Conservation (phyloP, 176 grass and related monocot genomes). For the Aegilops longissima region DNA sequence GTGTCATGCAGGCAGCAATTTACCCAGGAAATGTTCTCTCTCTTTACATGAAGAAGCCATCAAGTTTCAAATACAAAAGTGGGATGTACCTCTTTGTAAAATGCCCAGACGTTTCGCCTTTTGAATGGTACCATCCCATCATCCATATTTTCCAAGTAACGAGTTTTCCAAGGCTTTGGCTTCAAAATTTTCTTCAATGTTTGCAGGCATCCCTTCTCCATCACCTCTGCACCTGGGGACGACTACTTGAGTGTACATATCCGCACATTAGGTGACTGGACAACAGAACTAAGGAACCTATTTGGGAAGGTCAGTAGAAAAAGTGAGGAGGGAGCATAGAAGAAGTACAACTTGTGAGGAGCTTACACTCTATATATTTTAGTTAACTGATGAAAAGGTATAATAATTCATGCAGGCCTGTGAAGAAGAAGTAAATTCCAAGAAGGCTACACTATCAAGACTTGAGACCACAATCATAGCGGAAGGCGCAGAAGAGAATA, state of each 20-base stretch:
- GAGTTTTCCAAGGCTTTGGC: slow-evolving; percentile 5
- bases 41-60: slow-evolving; percentile 83
- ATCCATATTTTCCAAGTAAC: not conserved
- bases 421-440: slow-evolving; percentile 64
- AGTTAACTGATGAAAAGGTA: slow-evolving; percentile 2
- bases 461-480: slow-evolving; percentile 90
- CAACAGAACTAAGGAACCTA: slow-evolving; percentile 76
- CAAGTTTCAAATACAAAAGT: slow-evolving; percentile 88
- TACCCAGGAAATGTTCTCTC: slow-evolving; percentile 95
- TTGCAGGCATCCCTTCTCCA: slow-evolving; percentile 96
- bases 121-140: slow-evolving; percentile 66
- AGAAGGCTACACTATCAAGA: slow-evolving; percentile 82
- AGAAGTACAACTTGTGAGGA: not conserved
- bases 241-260: slow-evolving; percentile 96
- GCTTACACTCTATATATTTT: not conserved
- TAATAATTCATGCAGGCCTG: slow-evolving; percentile 61
- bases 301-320: slow-evolving; percentile 76
- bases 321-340: not conserved
- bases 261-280: slow-evolving; percentile 94
- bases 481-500: slow-evolving; percentile 55
- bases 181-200: not conserved
- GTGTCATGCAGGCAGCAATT: slow-evolving; percentile 78
- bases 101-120: slow-evolving; percentile 92
- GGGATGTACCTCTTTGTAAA: slow-evolving; percentile 99
- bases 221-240: slow-evolving; percentile 96